Base-by-base conservation (phyloP, 768 basidiomycete genomes). In the Hydnomerulius pinastri region DNA sequence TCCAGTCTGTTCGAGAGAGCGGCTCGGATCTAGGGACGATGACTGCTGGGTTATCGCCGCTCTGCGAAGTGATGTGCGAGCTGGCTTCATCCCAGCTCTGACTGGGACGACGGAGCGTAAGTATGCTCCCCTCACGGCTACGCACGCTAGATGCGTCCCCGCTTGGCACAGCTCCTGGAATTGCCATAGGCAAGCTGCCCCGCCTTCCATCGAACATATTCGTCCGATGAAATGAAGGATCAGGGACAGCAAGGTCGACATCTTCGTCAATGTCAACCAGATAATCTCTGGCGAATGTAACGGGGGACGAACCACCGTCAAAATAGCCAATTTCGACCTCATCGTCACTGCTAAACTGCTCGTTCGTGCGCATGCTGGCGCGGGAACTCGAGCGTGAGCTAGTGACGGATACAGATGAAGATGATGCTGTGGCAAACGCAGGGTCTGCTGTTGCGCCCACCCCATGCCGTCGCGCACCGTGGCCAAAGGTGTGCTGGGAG, bases 131-230 rank as follows among this genome's bases (percentile, higher is more conserved):
- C 60, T 86, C 86, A 37, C 82, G 73, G 48, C 79, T 76, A 28
- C 80, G 74, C 41, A 66, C 60, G 29, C 62, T 58, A 43, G 44
- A 59, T 25, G 65, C 54, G 9, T 65, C 56, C n/a, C 41, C 54
- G 24, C 27, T 7, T 33, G 53, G 62, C 2, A 50, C 21, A 4
- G 65, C 60, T 15, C 72, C 75, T 15, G 83, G 79, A 11, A 85
- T 84, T 35, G 76, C 73, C 70, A 85, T 79, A n/a, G 86, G 83
- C 13, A 80, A 59, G 57, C 84, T 86, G 11, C 80, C 80, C 50
- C 80, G 73, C 48, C 82, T 74, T 33, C 50, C 55, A 25, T 64
- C 58, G 1, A 36, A 45, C 35, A 51, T 7, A 25, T 60, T 56
- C 1, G 62, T 27, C 21, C 65, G 60, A 48, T 62, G 24, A 17